Base-by-base conservation (phyloP, 768 basidiomycete genomes). In the Rhizopogon rudus region DNA sequence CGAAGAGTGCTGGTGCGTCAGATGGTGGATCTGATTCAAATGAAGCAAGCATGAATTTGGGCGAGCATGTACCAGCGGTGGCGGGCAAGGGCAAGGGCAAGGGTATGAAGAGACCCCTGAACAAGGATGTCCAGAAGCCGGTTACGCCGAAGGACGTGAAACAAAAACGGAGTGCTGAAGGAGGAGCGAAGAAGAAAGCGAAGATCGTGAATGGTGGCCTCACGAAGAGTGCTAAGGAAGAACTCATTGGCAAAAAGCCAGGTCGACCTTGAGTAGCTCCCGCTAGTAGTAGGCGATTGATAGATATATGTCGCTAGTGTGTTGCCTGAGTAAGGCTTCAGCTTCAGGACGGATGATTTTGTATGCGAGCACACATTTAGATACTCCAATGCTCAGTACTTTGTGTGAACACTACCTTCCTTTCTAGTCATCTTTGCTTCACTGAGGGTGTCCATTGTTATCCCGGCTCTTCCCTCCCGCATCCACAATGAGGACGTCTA, bases 111-210 rank as follows among this genome's bases (percentile, higher is more conserved):
- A 53, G 54, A 20, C 55, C 20, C 7, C 42, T 58, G 31, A 22
- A 33, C 39, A 56, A 62, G 8, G 42, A 46, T 8, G 51, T 40
- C 3, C 73, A 68, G 54, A 74, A 75, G 41, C 73, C 57, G 1
- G 48, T 78, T 50, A 74, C 70, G 7, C 73, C 64, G 45, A 73
- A 76, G 16, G 81, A 82, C 57, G 61, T 80, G 59, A 84, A 84
- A 70, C 73, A 76, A 65, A 86, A 86, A 64, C 74, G 75, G 52
- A 67, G 66, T 20, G 68, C 64, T 1, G 71, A 66, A 37, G 67
- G 71, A 45, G 74, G 75, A 3, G 80, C 80, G 67, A 84, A 80
- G 73, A 88, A 88, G 71, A 86, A 84, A 68, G 76, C 72, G 51
- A 76, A 71, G 58, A 56, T 73, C 9, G 54, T 69, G 40, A 66